phyloP scores from a whole-genome alignment of 768 basidiomycete genomes.

The Boletus vermiculosoides region DNA sequence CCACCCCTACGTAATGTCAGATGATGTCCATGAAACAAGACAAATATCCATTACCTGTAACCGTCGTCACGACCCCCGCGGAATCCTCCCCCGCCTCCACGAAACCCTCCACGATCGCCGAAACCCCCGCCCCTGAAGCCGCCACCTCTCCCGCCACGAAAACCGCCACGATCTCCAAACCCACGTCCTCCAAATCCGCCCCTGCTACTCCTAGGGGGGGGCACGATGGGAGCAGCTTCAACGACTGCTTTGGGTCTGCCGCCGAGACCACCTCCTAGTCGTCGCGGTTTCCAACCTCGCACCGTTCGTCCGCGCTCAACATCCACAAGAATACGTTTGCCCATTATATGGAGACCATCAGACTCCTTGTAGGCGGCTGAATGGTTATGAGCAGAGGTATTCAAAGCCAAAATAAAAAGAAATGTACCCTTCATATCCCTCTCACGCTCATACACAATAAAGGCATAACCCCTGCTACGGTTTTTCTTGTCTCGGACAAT shows the following conservation, averaged over 20 bases:
- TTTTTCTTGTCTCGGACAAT: conserved; percentile 91
- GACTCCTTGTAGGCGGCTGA: conserved; percentile 97
- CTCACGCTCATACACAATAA: conserved; percentile 96
- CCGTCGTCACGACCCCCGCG: conserved; percentile 44
- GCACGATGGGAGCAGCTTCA: conserved; percentile 35
- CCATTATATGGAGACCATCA: conserved; percentile 93
- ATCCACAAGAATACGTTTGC: conserved; percentile 94
- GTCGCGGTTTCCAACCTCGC: conserved; percentile 96
- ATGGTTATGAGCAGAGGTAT: conserved; percentile 17
- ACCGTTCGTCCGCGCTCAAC: conserved; percentile 98
- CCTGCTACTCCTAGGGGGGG: conserved; percentile 29
- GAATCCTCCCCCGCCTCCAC: conserved; percentile 37
- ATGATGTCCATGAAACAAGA: conserved; percentile 4
- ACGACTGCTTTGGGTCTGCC: conserved; percentile 87
- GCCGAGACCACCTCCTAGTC: conserved; percentile 98
- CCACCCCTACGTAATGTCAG: conserved; percentile 45
- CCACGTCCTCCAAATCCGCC: conserved; percentile 46
- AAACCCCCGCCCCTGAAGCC: conserved; percentile 47
- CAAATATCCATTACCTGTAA: conserved; percentile 43
- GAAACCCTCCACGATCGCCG: conserved; percentile 42
- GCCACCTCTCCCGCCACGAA: conserved; percentile 43
- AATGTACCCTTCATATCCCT: conserved; percentile 95
- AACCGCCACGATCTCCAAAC: conserved; percentile 36
- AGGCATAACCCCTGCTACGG: conserved; percentile 89
- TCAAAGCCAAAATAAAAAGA: conserved; percentile 12